Evolutionary conservation across 1,284 basidiomycete genomes (phyloP).

Genomic region (Pholiota adiposa): DNA sequence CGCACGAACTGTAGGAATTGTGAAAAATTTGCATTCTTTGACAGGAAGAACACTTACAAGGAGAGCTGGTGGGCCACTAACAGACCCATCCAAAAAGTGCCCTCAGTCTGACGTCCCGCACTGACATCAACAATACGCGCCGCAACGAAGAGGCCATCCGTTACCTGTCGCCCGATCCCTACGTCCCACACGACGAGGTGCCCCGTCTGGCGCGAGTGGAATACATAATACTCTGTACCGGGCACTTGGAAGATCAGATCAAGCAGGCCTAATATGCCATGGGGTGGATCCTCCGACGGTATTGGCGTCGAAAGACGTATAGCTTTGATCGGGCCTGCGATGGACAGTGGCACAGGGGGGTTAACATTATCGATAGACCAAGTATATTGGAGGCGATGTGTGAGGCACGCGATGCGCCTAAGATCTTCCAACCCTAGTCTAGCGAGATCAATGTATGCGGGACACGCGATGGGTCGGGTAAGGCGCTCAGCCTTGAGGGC

Average conservation of each 20-base stretch:
- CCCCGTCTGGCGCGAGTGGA: constrained; percentile 24
- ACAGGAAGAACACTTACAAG: constrained; percentile 10
- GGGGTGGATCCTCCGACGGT: not conserved
- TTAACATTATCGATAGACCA: constrained; percentile 19
- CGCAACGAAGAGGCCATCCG: constrained; percentile 17
- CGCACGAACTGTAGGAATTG: not conserved
- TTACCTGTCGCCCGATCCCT: constrained; percentile 14
- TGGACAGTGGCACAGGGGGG: constrained; percentile 14
- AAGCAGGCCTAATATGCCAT: constrained; percentile 5
- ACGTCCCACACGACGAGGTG: constrained; percentile 24
- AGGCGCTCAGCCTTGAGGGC: constrained; percentile 21
- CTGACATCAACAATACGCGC: constrained; percentile 26
- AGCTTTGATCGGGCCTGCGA: constrained; percentile 20
- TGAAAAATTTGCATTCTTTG: not conserved
- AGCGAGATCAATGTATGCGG: constrained; percentile 27
- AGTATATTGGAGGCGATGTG: constrained; percentile 26
- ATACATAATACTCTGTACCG: constrained; percentile 26
- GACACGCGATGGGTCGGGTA: constrained; percentile 28
- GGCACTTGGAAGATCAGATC: constrained; percentile 30
- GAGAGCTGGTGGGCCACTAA: constrained; percentile 12
- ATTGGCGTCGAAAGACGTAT: constrained; percentile 9
- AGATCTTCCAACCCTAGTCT: constrained; percentile 19
- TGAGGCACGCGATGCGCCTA: constrained; percentile 24
- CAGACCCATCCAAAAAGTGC: constrained; percentile 28
- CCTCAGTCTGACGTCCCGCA: constrained; percentile 24